Conservation (phyloP, 768 basidiomycete species). For the Chlorophyllum brunneum region DNA sequence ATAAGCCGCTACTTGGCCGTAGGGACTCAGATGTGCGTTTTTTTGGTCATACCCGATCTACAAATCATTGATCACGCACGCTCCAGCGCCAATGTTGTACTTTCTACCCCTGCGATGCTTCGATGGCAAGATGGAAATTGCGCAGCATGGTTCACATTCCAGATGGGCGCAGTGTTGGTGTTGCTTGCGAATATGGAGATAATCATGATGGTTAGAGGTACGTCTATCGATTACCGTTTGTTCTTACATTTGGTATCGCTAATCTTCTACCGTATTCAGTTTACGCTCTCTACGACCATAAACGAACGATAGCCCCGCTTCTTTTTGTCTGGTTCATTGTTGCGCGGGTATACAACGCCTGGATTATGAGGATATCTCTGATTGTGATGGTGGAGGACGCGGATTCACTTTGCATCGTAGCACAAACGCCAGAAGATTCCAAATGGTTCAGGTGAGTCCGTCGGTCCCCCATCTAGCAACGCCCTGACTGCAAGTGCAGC, state of each 20-base stretch:
- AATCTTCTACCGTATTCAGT: not conserved
- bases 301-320: not conserved
- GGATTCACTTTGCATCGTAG: not conserved
- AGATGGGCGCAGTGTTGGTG: not conserved
- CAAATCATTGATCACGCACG: not conserved
- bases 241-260: not conserved
- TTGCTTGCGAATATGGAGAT: not conserved
- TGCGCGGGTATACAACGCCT: not conserved
- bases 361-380: not conserved
- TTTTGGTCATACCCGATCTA: not conserved
- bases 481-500: not conserved
- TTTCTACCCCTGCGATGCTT: not conserved
- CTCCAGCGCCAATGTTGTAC: not conserved
- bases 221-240: not conserved
- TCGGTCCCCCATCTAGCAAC: not conserved
- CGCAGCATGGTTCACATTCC: not conserved
- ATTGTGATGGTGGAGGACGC: not conserved
- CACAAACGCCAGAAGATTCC: not conserved
- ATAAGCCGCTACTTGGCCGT: not conserved
- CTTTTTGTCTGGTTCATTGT: not conserved
- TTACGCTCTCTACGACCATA: not conserved
- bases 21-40: not conserved
- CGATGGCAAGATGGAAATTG: not conserved
- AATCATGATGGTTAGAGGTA: conserved; percentile 5
- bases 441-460: not conserved